Percentiles rank a stretch among this genome's conserved stretches.
Evolutionary conservation across 2,329 filamentous ascomycete species (phyloP).

Genomic region (Lecanosticta acicola): DNA sequence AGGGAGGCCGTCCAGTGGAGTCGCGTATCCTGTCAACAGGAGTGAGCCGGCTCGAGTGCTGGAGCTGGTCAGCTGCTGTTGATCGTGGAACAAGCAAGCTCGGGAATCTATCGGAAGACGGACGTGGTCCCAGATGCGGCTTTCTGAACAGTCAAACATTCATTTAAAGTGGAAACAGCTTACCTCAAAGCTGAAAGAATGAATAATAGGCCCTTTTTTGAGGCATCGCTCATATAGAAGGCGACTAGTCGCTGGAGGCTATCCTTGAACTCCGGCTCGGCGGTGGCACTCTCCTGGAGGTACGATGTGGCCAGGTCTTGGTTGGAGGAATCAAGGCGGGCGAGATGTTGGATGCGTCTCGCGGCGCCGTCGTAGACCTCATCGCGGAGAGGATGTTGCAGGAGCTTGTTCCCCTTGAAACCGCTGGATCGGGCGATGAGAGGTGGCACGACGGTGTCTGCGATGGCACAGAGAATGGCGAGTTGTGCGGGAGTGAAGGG

Average conservation of each 20-base stretch:
- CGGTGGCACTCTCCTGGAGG: conserved; percentile 32
- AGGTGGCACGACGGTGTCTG: conserved; percentile 56
- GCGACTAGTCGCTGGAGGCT: conserved; percentile 47
- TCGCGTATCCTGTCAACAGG: conserved; percentile 61
- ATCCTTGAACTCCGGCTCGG: conserved; percentile 50
- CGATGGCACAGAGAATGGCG: conserved; percentile 52
- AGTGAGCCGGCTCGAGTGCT: conserved; percentile 60
- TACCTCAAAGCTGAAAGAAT: conserved; percentile 52
- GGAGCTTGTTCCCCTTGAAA: conserved; percentile 12
- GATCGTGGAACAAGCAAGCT: conserved; percentile 14
- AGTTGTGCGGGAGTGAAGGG: conserved; percentile 53
- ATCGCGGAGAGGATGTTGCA: conserved; percentile 23
- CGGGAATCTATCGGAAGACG: conserved; percentile 12
- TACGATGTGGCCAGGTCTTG: conserved; percentile 24
- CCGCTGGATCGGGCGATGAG: conserved; percentile 34
- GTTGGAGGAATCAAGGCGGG: conserved; percentile 40
- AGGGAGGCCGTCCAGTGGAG: conserved; percentile 58
- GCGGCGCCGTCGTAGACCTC: conserved; percentile 46
- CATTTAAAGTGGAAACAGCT: conserved; percentile 16
- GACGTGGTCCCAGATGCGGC: neutral
- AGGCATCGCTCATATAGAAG: conserved; percentile 45
- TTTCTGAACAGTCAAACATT: neutral
- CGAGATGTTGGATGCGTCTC: conserved; percentile 42
- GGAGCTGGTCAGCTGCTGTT: conserved; percentile 13
- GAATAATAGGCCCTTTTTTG: conserved; percentile 45